Percentiles rank a stretch among this genome's conserved stretches.
Conservation (phyloP, 768 basidiomycete genomes). For the Termitomyces sp. region DNA sequence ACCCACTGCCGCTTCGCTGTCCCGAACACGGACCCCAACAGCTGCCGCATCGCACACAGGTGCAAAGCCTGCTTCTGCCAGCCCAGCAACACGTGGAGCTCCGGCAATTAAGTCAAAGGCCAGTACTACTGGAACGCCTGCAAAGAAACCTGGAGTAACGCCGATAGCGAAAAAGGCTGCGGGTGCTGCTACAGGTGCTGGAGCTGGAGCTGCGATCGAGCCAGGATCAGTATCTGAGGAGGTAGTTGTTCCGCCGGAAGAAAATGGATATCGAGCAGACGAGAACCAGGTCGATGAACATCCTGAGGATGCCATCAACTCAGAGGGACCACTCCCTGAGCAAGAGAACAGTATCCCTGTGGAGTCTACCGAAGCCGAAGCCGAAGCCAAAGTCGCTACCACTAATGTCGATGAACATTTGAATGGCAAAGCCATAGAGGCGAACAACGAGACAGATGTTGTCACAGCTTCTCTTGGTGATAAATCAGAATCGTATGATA, state of each 20-base stretch:
- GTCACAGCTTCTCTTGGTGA: not conserved
- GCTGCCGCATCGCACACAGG: conserved; percentile 23
- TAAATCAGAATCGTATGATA: not conserved
- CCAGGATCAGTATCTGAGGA: conserved; percentile 3
- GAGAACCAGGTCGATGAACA: not conserved
- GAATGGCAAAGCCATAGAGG: not conserved
- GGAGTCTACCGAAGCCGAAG: not conserved
- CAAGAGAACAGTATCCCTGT: not conserved
- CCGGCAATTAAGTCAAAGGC: conserved; percentile 19
- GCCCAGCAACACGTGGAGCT: conserved; percentile 26
- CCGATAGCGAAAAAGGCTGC: conserved; percentile 20
- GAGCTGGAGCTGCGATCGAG: conserved; percentile 2
- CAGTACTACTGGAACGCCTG: not conserved
- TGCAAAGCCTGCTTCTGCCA: conserved; percentile 26
- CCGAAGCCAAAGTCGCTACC: not conserved
- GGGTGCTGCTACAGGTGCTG: conserved; percentile 18
- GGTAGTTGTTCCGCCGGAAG: conserved; percentile 7
- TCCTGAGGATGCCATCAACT: not conserved
- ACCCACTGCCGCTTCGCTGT: conserved; percentile 77
- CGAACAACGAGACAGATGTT: not conserved
- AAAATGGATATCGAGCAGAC: conserved; percentile 6
- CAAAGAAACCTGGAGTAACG: conserved; percentile 1
- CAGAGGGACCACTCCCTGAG: not conserved
- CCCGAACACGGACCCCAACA: conserved; percentile 47
- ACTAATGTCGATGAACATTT: conserved; percentile 1